A percentile compares a stretch with the other conserved stretches of the same genome.
Conservation (phyloP, 768 basidiomycete genomes). For the Xerocomus spinulosus region DNA sequence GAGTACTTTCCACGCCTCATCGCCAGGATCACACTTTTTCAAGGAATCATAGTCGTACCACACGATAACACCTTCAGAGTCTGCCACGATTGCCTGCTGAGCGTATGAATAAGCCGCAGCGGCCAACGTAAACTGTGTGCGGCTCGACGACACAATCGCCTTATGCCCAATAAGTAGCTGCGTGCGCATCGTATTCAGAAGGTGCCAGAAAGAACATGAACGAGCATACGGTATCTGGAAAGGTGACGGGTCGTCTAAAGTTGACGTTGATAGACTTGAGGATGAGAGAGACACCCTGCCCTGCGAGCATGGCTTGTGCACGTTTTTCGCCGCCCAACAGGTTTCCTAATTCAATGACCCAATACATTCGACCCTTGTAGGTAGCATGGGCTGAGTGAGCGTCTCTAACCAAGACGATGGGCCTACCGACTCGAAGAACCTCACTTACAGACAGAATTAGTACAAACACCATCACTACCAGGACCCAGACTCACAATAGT, state of each 20-base stretch:
- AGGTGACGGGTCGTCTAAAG: constrained; percentile 68
- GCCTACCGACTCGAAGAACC: constrained; percentile 67
- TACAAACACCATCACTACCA: neutral
- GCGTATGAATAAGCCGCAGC: constrained; percentile 60
- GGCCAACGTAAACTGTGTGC: constrained; percentile 45
- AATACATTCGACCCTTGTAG: constrained; percentile 64
- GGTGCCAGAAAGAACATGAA: neutral
- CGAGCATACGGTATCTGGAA: constrained; percentile 63
- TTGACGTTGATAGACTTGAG: constrained; percentile 66
- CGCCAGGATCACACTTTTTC: constrained; percentile 59
- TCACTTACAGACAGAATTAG: constrained; percentile 37
- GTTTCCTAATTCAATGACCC: constrained; percentile 55
- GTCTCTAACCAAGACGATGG: neutral
- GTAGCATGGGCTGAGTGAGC: neutral
- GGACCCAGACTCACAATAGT: constrained; percentile 47
- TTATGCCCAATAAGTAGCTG: constrained; percentile 66
- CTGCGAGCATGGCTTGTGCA: constrained; percentile 55
- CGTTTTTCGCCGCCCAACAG: constrained; percentile 55
- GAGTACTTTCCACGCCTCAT: constrained; percentile 37
- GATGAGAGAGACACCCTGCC: constrained; percentile 65
- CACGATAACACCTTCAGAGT: constrained; percentile 59
- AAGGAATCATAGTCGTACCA: constrained; percentile 77
- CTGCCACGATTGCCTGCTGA: constrained; percentile 60
- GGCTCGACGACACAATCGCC: constrained; percentile 36
- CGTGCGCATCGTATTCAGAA: neutral